These are phyloP conservation scores for Pseudoneurospora amorphoporcata DNA, from an alignment of 495 filamentous ascomycete genomes.

Conservation along the genomic window DNA sequence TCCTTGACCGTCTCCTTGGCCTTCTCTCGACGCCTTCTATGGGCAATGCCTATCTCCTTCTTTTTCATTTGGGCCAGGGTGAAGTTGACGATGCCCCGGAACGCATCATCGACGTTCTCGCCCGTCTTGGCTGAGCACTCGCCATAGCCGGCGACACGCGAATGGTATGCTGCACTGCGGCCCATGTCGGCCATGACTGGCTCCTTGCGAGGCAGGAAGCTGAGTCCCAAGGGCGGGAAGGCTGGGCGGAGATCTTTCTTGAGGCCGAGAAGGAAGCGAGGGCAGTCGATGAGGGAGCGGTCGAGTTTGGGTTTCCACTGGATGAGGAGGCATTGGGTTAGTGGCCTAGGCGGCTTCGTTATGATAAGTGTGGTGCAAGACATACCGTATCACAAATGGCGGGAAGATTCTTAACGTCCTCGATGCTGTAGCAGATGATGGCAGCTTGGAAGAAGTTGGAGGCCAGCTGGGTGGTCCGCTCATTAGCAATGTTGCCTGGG, in stretches of 20 bases:
- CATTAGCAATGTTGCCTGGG: slow-evolving; percentile 7
- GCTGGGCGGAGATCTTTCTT: slow-evolving; percentile 13
- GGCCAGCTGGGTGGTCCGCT: not conserved
- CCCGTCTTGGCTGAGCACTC: slow-evolving; percentile 16
- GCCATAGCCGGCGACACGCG: slow-evolving; percentile 7
- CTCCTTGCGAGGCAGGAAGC: slow-evolving; percentile 7
- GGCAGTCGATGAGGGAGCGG: slow-evolving; percentile 10
- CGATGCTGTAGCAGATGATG: slow-evolving; percentile 21
- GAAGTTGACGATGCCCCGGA: slow-evolving; percentile 5
- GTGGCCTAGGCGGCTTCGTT: not conserved
- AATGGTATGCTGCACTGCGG: not conserved
- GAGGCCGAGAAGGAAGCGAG: slow-evolving; percentile 17
- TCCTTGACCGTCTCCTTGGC: slow-evolving; percentile 1
- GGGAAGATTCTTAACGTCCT: slow-evolving; percentile 9
- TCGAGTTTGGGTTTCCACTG: slow-evolving; percentile 22
- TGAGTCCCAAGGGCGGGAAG: slow-evolving; percentile 4
- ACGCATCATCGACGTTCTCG: slow-evolving; percentile 9
- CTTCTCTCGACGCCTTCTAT: not conserved
- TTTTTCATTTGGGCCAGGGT: not conserved
- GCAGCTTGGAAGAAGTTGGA: slow-evolving; percentile 19
- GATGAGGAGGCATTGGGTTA: not conserved
- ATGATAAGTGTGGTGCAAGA: not conserved
- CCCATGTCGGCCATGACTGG: slow-evolving; percentile 1
- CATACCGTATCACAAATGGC: slow-evolving; percentile 7
- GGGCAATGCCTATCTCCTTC: not conserved